phyloP scores from a whole-genome alignment of 2,329 filamentous ascomycete genomes.

The Talaromyces verruculosus region DNA sequence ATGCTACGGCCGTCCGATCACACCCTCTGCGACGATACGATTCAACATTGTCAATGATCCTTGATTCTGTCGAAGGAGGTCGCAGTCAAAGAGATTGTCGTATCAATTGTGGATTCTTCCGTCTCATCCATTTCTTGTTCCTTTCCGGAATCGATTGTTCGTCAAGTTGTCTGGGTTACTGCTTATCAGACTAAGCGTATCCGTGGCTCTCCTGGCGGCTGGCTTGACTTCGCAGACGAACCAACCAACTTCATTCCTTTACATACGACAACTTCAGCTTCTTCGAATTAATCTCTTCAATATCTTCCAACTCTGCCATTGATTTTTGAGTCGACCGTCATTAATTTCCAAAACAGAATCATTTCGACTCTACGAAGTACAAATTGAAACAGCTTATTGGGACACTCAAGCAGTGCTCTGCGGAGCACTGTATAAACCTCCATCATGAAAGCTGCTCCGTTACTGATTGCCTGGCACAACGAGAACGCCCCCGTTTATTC shows the following conservation, averaged over 20 bases:
- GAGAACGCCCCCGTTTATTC: slow-evolving; percentile 97
- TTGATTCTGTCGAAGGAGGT: not conserved
- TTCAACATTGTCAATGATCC: not conserved
- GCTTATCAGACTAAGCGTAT: not conserved
- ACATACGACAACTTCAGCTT: not conserved
- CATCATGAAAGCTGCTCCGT: slow-evolving; percentile 88
- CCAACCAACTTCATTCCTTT: slow-evolving; percentile 2
- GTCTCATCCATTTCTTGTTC: not conserved
- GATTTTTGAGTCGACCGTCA: not conserved
- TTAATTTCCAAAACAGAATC: not conserved
- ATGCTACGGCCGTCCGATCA: slow-evolving; percentile 14
- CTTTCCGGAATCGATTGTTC: not conserved
- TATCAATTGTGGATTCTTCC: not conserved
- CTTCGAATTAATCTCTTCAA: not conserved
- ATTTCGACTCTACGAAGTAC: not conserved
- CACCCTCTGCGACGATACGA: slow-evolving; percentile 19
- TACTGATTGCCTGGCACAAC: slow-evolving; percentile 99
- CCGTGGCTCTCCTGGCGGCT: slow-evolving; percentile 6
- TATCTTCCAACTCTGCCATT: not conserved
- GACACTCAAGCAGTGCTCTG: slow-evolving; percentile 19
- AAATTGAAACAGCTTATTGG: not conserved
- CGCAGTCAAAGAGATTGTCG: not conserved
- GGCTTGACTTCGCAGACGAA: not conserved
- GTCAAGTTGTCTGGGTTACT: not conserved
- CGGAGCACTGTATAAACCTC: slow-evolving; percentile 27